phyloP scores from a whole-genome alignment of 1,139 yeast species.

The Pneumocystis oryctolagi region DNA sequence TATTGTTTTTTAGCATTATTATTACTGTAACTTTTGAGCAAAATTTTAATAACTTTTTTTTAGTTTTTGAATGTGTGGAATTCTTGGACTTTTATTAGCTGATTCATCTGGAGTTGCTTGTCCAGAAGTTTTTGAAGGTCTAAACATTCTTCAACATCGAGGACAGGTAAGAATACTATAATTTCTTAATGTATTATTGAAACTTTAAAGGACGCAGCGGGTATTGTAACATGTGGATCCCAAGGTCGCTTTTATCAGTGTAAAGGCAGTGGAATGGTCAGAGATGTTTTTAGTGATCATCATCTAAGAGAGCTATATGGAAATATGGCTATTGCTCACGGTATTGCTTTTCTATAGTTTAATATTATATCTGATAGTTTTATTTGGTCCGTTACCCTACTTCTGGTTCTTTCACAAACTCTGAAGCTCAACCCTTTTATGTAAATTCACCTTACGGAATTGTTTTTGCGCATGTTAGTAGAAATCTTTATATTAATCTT shows the following conservation, averaged over 20 bases:
- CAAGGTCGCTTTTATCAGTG: conserved; percentile 92
- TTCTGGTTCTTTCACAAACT: conserved; percentile 92
- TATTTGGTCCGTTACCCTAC: conserved; percentile 72
- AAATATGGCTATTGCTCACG: conserved; percentile 87
- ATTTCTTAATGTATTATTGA: conserved; percentile 9
- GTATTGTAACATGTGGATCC: conserved; percentile 88
- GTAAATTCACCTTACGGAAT: conserved; percentile 96
- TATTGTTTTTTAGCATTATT: not conserved
- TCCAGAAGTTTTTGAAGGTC: conserved; percentile 82
- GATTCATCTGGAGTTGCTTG: conserved; percentile 63
- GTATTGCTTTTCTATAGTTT: conserved; percentile 3
- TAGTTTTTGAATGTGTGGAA: conserved; percentile 63
- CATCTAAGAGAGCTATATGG: conserved; percentile 74
- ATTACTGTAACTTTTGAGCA: not conserved
- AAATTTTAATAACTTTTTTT: not conserved
- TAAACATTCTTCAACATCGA: conserved; percentile 85
- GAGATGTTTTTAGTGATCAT: conserved; percentile 77
- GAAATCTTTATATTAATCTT: not conserved
- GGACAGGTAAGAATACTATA: conserved; percentile 40
- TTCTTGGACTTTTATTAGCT: conserved; percentile 72
- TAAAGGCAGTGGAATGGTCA: conserved; percentile 97
- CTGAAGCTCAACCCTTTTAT: conserved; percentile 97
- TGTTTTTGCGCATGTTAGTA: conserved; percentile 47
- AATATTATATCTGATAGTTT: not conserved
- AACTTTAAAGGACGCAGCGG: conserved; percentile 65